Conservation (phyloP, 176 grass and related monocot species). For the Zea mays region Zm-B73-REFERENCE-NAM-5.0 NC_050100.1:2181001-2181500, state of each 20-base stretch:
- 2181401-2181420: constrained; percentile 52
- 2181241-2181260: not conserved
- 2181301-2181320: not conserved
- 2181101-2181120: constrained; percentile 37
- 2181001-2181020: not conserved
- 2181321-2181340: constrained; percentile 47
- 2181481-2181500: not conserved
- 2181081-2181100: constrained; percentile 26
- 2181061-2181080: constrained; percentile 24
- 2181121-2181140: constrained; percentile 34
- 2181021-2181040: constrained; percentile 21
- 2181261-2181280: constrained; percentile 24
- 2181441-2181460: not conserved
- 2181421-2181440: not conserved
- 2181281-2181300: not conserved
- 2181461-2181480: not conserved
- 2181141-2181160: no score
- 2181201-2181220: constrained; percentile 32
- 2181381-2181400: constrained; percentile 33
- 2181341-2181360: constrained; percentile 17
- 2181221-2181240: constrained; percentile 35
- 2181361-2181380: constrained; percentile 24
- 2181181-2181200: constrained; percentile 20
- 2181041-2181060: constrained; percentile 5
- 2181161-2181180: no score